These are phyloP conservation scores for Aspergillus steynii DNA, from an alignment of 495 filamentous ascomycete genomes.

Conservation along the genomic window DNA sequence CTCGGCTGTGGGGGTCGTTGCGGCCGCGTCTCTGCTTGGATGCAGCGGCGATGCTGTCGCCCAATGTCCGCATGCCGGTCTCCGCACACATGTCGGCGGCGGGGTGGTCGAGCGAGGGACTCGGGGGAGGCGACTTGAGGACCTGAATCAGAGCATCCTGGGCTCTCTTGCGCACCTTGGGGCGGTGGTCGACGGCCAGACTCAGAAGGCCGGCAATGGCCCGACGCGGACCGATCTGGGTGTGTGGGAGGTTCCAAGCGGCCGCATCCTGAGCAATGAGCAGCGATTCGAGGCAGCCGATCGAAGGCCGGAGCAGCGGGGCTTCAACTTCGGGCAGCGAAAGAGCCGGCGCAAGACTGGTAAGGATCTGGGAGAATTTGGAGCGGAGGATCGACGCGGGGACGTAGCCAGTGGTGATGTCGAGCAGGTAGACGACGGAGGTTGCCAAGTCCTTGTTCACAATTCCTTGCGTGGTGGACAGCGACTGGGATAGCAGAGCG, in stretches of 20 bases:
- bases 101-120: slow-evolving; percentile 88
- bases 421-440: slow-evolving; percentile 93
- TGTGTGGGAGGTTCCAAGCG: slow-evolving; percentile 83
- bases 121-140: slow-evolving; percentile 79
- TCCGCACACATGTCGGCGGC: slow-evolving; percentile 95
- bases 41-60: slow-evolving; percentile 63
- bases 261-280: slow-evolving; percentile 83
- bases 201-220: slow-evolving; percentile 84
- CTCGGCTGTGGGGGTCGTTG: slow-evolving; percentile 40
- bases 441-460: slow-evolving; percentile 82
- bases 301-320: slow-evolving; percentile 80
- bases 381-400: slow-evolving; percentile 82
- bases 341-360: slow-evolving; percentile 78
- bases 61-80: slow-evolving; percentile 74
- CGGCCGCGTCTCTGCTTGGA: slow-evolving; percentile 62
- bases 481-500: slow-evolving; percentile 76
- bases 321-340: slow-evolving; percentile 82
- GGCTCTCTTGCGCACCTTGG: slow-evolving; percentile 92
- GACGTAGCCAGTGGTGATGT: slow-evolving; percentile 78
- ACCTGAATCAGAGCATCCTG: slow-evolving; percentile 86
- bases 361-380: slow-evolving; percentile 92
- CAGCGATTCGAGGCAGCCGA: slow-evolving; percentile 87
- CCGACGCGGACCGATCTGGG: slow-evolving; percentile 81
- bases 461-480: slow-evolving; percentile 58
- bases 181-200: slow-evolving; percentile 81